These are phyloP conservation scores for Sequoiadendron giganteum DNA, from an alignment of 75 land plant species.

Conservation along the genomic window DNA sequence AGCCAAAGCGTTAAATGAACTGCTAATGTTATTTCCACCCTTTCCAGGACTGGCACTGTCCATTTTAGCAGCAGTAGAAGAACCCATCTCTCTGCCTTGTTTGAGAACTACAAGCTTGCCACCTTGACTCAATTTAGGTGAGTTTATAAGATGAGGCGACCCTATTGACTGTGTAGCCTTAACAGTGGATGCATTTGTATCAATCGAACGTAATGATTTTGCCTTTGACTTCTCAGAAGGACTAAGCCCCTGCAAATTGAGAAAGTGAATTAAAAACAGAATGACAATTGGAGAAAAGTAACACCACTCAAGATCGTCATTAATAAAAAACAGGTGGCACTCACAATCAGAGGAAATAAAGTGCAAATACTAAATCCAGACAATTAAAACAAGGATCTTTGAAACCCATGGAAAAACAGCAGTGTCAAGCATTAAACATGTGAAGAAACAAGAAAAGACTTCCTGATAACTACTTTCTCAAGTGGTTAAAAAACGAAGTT, in stretches of 20 bases:
- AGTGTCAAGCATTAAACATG: not conserved
- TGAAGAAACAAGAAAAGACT: not conserved
- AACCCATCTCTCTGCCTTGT: not conserved
- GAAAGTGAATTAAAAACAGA: not conserved
- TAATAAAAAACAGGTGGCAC: not conserved
- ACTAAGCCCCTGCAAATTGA: conserved; percentile 9
- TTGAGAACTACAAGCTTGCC: conserved; percentile 11
- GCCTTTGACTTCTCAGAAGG: conserved; percentile 11
- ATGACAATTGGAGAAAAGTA: not conserved
- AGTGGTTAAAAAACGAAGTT: not conserved
- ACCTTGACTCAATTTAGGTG: conserved; percentile 11
- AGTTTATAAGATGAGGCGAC: conserved; percentile 9
- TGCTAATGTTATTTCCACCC: conserved; percentile 2
- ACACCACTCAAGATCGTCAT: not conserved
- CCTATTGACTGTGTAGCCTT: conserved; percentile 3
- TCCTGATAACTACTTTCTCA: not conserved
- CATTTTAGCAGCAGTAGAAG: not conserved
- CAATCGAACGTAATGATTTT: conserved; percentile 1
- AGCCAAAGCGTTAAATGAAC: not conserved
- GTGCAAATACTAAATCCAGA: not conserved
- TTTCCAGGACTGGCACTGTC: conserved; percentile 8
- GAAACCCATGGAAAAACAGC: not conserved
- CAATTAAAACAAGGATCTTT: not conserved
- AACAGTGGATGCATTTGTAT: conserved; percentile 2
- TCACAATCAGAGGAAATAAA: not conserved